A percentile compares a stretch with the other conserved stretches of the same genome.
phyloP scores from a whole-genome alignment of 352 stramenopile species.

The Phytopythium helicoides region DNA sequence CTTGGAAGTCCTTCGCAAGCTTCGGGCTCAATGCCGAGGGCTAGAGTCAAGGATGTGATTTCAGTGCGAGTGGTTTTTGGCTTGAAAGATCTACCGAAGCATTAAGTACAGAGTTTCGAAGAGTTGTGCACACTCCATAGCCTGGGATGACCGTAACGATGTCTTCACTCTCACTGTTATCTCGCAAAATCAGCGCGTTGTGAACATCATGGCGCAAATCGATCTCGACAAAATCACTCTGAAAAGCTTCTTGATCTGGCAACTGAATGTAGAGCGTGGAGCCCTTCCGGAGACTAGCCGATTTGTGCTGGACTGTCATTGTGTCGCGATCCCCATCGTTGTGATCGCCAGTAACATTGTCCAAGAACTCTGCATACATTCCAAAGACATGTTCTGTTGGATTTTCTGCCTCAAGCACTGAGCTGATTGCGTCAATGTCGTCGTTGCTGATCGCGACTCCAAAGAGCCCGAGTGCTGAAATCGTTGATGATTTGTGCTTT shows the following conservation, averaged over 20 bases:
- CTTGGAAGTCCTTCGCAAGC: background rate
- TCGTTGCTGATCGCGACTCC: background rate
- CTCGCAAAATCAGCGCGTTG: background rate
- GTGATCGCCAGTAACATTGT: background rate
- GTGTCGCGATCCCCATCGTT: no score
- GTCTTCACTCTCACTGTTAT: background rate
- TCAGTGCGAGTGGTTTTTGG: background rate
- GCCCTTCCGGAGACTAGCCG: no score
- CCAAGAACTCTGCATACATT: background rate
- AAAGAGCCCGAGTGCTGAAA: background rate
- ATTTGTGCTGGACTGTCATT: no score
- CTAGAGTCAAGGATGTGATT: background rate
- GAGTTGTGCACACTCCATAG: slow-evolving; percentile 1
- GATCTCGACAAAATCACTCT: background rate
- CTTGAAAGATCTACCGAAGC: background rate
- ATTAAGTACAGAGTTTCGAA: background rate
- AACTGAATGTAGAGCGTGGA: no score
- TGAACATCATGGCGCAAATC: background rate
- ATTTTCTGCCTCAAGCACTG: background rate
- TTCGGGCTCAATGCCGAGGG: background rate
- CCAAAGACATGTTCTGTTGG: no score
- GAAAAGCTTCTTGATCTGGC: background rate
- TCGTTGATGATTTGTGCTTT: background rate
- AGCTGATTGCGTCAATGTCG: background rate
- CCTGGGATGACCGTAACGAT: background rate